Base-by-base conservation (phyloP, 441 rosid genomes). In the Theobroma grandiflorum region DNA sequence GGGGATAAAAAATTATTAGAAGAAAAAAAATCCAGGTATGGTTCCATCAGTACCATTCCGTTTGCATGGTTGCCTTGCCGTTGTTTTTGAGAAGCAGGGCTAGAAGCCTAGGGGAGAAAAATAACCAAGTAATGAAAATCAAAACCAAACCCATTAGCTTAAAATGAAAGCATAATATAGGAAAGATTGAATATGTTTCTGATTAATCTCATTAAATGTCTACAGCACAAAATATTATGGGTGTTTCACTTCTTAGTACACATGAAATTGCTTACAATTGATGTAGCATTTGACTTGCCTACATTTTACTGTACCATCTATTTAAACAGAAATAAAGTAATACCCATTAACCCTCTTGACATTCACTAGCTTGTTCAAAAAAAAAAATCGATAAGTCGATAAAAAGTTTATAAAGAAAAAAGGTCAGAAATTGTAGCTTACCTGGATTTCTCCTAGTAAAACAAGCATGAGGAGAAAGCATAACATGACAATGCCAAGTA, bases 381-480 rank as follows among this genome's bases (percentile, higher is more conserved):
- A 26, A 26, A 26, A 26, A 26, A 26, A 26, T 26, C 31, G 31
- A 26, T 57, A 57, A 57, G 61, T n/a, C 12, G 31, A 58, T 16
- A n/a, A 52, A 52, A 26, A 0, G 16, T 16, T 15, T 52, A 16
- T 4, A 52, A 52, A 52, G 15, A 59, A 22, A 59, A 11, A 12
- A 22, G 35, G 52, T 22, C 1, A 58, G 15, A 20, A 12, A 38
- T 50, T 6, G 9, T 67, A 37, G 55, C 65, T 49, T 70, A 71
- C 80, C 79, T 50, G 76, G 26, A 68, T 75, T 61, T 69, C 72
- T 20, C 75, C 82, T 3, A 59, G 57, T 26, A 69, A 69, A 80
- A 69, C 83, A 49, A 80, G 76, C 71, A 71, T 4, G 26, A 70
- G 37, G 38, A 66, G 47, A 45, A 69, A 10, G 66, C 33, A 81